These are phyloP conservation scores for Penicillium aurantiogriseum DNA, from an alignment of 2,329 filamentous ascomycete species.

Conservation along the genomic window DNA sequence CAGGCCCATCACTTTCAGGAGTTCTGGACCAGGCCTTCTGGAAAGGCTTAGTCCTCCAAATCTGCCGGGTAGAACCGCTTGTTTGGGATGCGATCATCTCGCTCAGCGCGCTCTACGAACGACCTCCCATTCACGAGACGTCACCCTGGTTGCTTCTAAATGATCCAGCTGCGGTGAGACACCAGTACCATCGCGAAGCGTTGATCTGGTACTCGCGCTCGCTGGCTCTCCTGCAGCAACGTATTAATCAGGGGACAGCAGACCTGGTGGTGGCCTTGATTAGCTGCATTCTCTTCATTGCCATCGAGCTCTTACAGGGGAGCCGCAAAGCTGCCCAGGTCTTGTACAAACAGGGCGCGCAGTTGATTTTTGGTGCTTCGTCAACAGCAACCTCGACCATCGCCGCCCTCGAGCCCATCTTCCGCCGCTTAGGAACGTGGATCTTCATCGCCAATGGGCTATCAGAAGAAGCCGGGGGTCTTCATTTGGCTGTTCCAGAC, in stretches of 20 bases:
- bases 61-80: conserved; percentile 25
- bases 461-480: neutral
- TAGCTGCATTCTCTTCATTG: conserved; percentile 22
- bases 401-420: conserved; percentile 13
- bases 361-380: conserved; percentile 8
- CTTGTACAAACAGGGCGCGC: conserved; percentile 13
- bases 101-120: conserved; percentile 29
- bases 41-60: conserved; percentile 27
- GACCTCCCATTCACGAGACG: conserved; percentile 17
- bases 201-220: conserved; percentile 23
- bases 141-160: conserved; percentile 12
- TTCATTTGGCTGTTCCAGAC: neutral
- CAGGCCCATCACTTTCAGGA: conserved; percentile 25
- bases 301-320: conserved; percentile 20
- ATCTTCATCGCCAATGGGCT: conserved; percentile 5
- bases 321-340: conserved; percentile 13
- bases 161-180: conserved; percentile 10
- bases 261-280: conserved; percentile 18
- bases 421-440: conserved; percentile 16
- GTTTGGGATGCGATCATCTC: conserved; percentile 32
- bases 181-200: conserved; percentile 15
- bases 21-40: conserved; percentile 28
- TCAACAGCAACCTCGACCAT: neutral
- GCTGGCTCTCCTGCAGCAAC: conserved; percentile 15
- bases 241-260: conserved; percentile 14